Evolutionary conservation across 169 alveolate genomes (phyloP).

Genomic region (Cryptosporidium ubiquitum): DNA sequence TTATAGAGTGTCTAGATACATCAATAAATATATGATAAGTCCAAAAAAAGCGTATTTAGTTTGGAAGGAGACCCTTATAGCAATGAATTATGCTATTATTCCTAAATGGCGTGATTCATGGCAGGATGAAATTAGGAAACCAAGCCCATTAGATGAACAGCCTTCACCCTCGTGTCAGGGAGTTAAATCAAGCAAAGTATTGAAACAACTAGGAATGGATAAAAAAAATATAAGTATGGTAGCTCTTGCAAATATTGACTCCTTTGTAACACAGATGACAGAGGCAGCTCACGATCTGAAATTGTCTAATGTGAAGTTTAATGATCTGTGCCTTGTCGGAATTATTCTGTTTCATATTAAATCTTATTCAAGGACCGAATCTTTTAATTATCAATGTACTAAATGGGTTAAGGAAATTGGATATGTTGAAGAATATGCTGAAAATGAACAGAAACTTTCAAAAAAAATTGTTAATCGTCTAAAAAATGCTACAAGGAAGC

Average conservation of each 20-base stretch:
- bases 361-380: conserved; percentile 65
- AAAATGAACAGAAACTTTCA: not conserved
- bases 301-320: conserved; percentile 18
- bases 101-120: conserved; percentile 74
- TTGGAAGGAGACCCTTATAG: conserved; percentile 66
- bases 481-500: conserved; percentile 30
- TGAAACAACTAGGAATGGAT: conserved; percentile 65
- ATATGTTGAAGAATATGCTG: conserved; percentile 9
- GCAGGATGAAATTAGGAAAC: conserved; percentile 52
- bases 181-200: conserved; percentile 31
- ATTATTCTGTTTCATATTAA: conserved; percentile 39
- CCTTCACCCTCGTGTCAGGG: conserved; percentile 61
- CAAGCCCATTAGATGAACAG: conserved; percentile 55
- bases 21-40: conserved; percentile 63
- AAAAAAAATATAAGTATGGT: conserved; percentile 45
- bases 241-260: conserved; percentile 51
- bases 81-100: conserved; percentile 47
- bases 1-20: conserved; percentile 62
- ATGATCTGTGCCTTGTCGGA: conserved; percentile 59
- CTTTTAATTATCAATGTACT: conserved; percentile 62
- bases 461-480: conserved; percentile 1
- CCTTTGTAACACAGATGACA: conserved; percentile 51
- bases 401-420: conserved; percentile 72
- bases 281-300: conserved; percentile 74
- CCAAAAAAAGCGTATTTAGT: conserved; percentile 61